Evolutionary conservation across 371 early-diverging fungal genomes (phyloP), one percentile per base, ranked within the genome.

Genomic region (Rhizopus sp.): DNA sequence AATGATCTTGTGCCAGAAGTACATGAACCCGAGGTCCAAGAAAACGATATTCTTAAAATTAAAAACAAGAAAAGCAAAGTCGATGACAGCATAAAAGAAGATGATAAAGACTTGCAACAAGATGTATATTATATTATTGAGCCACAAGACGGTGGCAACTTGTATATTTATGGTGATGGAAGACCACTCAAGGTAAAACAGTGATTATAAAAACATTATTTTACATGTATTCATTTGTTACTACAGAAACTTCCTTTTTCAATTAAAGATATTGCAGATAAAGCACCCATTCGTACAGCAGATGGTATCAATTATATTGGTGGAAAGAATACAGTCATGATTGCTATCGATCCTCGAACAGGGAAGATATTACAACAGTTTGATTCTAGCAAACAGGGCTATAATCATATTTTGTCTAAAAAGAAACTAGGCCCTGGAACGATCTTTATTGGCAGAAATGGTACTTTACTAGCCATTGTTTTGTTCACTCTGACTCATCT

Each of bases 121-220:
- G 74, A 80, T 7, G 52, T 76, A 16, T 59, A 87, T 16, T 90
- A 88, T 62, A 87, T 94, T 59, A 86, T 90, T 5, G 94, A 94
- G 63, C 94, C 94, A 3, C 79, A 77, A 16, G 79, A 87, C 39
- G 82, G 86, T 50, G 94, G 93, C 5, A 81, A 75, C 23, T 65
- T 94, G 4, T 94, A 91, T 64, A 59, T 83, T 45, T 84, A 82
- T 63, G 69, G 75, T 12, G 69, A 81, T 17, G 89, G 85, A 4
- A 57, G 67, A 30, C 81, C 80, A 13, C 67, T 89, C 5, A 70
- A 77, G 74, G 86, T 83, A 73, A 54, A 15, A 57, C 33, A 40
- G 1, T 2, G 23, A 16, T 16, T 17, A 17, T 46, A n/a, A 3
- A 50, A n/a, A 45, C 9, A 10, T 29, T 23, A 34, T 30, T 5